Evolutionary conservation across 345 rosid species (phyloP).

Genomic region (Eucalyptus erythrocorys): DNA sequence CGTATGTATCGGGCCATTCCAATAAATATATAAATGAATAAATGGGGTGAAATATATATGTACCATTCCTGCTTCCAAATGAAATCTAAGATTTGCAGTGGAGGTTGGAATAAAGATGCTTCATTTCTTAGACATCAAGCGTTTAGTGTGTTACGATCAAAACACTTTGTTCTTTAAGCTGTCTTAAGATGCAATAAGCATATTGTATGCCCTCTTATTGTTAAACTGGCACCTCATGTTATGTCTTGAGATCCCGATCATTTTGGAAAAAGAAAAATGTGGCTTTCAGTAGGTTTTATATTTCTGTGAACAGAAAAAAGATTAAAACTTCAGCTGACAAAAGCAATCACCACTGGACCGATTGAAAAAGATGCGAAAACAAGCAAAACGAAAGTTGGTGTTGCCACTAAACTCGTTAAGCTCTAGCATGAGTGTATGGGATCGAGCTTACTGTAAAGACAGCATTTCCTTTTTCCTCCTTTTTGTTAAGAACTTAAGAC

Average conservation of each 20-base stretch:
- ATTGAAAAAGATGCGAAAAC: neutral
- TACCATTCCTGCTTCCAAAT: neutral
- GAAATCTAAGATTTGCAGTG: neutral
- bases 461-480: neutral
- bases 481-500: neutral
- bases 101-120: neutral
- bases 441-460: neutral
- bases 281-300: neutral
- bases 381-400: neutral
- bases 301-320: neutral
- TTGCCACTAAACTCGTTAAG: neutral
- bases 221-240: neutral
- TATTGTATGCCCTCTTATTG: neutral
- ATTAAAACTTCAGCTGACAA: neutral
- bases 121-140: neutral
- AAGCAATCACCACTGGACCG: neutral
- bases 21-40: neutral
- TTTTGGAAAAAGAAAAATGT: neutral
- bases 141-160: neutral
- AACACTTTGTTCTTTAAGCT: neutral
- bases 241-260: neutral
- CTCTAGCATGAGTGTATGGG: neutral
- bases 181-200: neutral
- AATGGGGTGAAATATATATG: neutral
- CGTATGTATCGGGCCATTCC: neutral